These are phyloP conservation scores for Thermochaetoides thermophila DNA, from an alignment of 495 filamentous ascomycete genomes.

Conservation along the genomic window DNA sequence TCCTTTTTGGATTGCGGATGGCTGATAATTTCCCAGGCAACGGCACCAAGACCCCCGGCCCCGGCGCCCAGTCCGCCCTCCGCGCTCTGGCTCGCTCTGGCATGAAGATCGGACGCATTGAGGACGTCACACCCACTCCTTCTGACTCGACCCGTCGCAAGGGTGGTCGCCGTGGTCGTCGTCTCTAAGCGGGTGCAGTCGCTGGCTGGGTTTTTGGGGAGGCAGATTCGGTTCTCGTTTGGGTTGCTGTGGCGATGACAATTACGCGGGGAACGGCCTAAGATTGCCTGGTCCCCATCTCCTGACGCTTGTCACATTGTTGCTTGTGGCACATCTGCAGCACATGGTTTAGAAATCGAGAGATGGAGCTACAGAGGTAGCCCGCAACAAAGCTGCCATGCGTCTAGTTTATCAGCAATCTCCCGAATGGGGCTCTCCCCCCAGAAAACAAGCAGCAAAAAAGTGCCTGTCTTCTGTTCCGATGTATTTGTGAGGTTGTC, in stretches of 20 bases:
- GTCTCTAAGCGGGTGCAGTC: constrained; percentile 53
- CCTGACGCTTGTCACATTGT: constrained; percentile 37
- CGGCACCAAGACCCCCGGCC: constrained; percentile 98
- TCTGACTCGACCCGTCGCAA: constrained; percentile 98
- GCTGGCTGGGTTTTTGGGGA: constrained; percentile 20
- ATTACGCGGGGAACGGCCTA: constrained; percentile 55
- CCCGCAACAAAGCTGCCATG: constrained; percentile 9
- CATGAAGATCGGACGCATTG: constrained; percentile 99
- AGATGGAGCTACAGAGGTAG: constrained; percentile 14
- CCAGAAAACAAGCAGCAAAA: constrained; percentile 3
- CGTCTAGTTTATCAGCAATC: constrained; percentile 6
- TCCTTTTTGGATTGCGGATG: too few relatives aligned
- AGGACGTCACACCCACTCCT: constrained; percentile 97
- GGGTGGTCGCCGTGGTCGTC: constrained; percentile 99
- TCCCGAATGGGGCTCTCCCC: constrained; percentile 1
- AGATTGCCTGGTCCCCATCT: constrained; percentile 49
- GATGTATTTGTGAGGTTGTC: neutral
- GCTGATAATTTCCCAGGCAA: constrained; percentile 59
- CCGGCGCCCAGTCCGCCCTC: constrained; percentile 96
- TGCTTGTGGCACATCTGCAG: constrained; percentile 38
- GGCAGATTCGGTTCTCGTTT: constrained; percentile 28
- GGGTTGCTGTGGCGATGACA: constrained; percentile 42
- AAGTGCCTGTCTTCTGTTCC: neutral
- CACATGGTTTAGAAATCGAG: constrained; percentile 23
- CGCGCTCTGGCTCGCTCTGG: constrained; percentile 94